Evolutionary conservation across 768 basidiomycete species (phyloP), one percentile per base, ranked within the genome.

Genomic region (Crucibulum laeve): DNA sequence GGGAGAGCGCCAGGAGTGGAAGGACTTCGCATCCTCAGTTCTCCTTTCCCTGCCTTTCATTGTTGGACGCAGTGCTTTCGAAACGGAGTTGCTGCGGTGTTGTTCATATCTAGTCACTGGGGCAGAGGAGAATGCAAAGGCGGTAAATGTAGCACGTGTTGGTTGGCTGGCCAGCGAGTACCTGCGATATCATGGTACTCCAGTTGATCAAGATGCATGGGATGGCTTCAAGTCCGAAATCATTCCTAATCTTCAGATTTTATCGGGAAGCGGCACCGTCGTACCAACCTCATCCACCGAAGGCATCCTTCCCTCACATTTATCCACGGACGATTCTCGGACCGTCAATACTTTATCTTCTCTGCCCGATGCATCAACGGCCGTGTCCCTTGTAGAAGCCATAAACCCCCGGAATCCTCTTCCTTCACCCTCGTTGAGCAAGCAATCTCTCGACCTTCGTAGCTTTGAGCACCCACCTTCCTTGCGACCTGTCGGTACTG

Each of bases 141-240:
- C 64, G 25, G 63, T 61, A 30, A 65, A 63, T 45, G 71, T 67
- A 22, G 46, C 58, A 24, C 69, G 81, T 35, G 79, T 87, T 2
- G 60, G 55, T 10, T 87, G 86, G 85, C 65, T 91, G 38, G 80
- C 77, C 0, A 69, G 67, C 13, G 76, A 82, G 56, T 91, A 91
- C 49, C 53, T 87, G 39, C 61, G 72, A 26, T 79, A 73, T 46
- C 76, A 85, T 48, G 78, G 76, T 2, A 43, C 51, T 1, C 77
- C 84, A 3, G 71, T 64, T 10, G 79, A 87, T 49, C 51, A 51
- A 18, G 47, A 55, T 22, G 69, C 67, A 3, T 88, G 87, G 84
- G 71, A 77, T 34, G 70, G 70, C 8, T 84, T 82, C 70, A 67
- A 67, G 40, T 62, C 65, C 22, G 76, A 77, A 26, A 69, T 66